Conservation (phyloP, 108 stramenopile species). For the Fragilaria crotonensis region DNA sequence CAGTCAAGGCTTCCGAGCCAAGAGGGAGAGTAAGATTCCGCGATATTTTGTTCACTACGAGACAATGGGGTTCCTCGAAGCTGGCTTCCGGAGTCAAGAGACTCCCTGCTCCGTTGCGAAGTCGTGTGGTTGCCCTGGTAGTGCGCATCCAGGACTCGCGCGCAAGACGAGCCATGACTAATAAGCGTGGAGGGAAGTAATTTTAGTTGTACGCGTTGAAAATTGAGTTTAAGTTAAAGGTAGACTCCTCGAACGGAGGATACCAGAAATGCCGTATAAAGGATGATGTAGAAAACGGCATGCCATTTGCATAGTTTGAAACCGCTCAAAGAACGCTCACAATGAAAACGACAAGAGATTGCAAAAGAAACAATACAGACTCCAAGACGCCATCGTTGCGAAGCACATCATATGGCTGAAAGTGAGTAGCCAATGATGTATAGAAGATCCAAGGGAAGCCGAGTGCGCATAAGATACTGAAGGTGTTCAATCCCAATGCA, state of each 20-base stretch:
- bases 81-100: constrained; percentile 27
- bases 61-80: constrained; percentile 62
- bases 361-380: constrained; percentile 48
- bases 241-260: constrained; percentile 30
- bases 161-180: constrained; percentile 17
- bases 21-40: constrained; percentile 45
- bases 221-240: constrained; percentile 4
- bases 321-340: constrained; percentile 35
- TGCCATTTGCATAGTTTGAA: constrained; percentile 67
- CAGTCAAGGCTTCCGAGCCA: neutral
- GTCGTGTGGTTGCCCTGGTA: constrained; percentile 41
- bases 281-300: constrained; percentile 40
- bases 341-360: constrained; percentile 44
- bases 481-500: constrained; percentile 83
- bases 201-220: neutral
- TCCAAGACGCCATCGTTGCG: constrained; percentile 53
- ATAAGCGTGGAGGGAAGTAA: neutral
- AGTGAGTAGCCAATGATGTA: constrained; percentile 43
- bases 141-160: constrained; percentile 47
- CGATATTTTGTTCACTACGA: constrained; percentile 44
- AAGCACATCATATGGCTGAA: constrained; percentile 54
- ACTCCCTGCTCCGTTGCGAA: constrained; percentile 54
- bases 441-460: constrained; percentile 82
- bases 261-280: constrained; percentile 51
- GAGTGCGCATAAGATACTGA: constrained; percentile 82